phyloP scores from a whole-genome alignment of 2,329 filamentous ascomycete genomes.

The Byssoonygena ceratinophila region DNA sequence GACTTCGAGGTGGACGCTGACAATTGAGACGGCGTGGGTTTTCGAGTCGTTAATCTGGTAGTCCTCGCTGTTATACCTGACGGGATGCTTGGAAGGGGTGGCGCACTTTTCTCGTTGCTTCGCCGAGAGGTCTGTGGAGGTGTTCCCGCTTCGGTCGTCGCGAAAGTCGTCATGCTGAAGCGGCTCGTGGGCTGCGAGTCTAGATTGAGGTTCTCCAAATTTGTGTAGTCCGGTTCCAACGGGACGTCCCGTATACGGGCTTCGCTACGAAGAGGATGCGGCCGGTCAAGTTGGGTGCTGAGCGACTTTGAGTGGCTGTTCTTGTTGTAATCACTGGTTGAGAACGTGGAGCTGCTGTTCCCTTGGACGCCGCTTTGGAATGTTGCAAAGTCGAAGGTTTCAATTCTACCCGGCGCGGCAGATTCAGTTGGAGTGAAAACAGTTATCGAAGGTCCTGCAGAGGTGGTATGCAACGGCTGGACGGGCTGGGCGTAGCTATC shows the following conservation, averaged over 20 bases:
- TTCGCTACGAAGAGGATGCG: not conserved
- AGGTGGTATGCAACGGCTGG: not conserved
- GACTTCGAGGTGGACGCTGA: constrained; percentile 39
- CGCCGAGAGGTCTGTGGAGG: constrained; percentile 33
- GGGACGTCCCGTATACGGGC: not conserved
- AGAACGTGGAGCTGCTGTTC: not conserved
- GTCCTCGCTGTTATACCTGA: constrained; percentile 23
- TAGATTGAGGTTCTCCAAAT: constrained; percentile 29
- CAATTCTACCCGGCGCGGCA: not conserved
- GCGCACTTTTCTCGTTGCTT: constrained; percentile 29
- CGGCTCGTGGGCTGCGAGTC: constrained; percentile 48
- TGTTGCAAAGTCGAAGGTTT: constrained; percentile 7
- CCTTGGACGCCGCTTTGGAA: not conserved
- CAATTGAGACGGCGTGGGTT: constrained; percentile 34
- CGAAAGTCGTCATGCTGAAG: constrained; percentile 55
- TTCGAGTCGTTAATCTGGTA: constrained; percentile 30
- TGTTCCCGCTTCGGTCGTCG: constrained; percentile 41
- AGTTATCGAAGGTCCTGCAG: not conserved
- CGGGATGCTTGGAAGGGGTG: constrained; percentile 28
- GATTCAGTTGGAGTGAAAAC: not conserved
- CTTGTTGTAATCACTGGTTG: not conserved
- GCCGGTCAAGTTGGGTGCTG: not conserved
- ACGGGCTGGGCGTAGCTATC: not conserved
- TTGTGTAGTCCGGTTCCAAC: constrained; percentile 24
- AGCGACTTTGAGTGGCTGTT: not conserved